Percentiles rank a stretch among this genome's conserved stretches.
phyloP scores from a whole-genome alignment of 225 moss, liverwort and hornwort species.

The Anthoceros angustus region DNA sequence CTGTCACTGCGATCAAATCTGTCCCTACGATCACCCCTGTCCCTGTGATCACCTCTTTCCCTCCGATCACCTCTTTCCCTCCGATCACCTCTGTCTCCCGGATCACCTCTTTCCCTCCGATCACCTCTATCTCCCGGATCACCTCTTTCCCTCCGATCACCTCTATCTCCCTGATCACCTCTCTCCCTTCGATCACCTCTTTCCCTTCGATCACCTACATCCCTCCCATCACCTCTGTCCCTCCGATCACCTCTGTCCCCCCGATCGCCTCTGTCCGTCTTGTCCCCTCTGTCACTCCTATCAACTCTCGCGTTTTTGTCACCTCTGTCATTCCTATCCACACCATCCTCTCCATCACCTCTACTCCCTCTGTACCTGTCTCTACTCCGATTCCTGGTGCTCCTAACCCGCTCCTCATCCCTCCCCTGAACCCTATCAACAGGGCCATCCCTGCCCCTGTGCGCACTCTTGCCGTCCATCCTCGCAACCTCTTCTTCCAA shows the following conservation, averaged over 20 bases:
- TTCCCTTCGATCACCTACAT: conserved; percentile 15
- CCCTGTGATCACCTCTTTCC: conserved; percentile 10
- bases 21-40: conserved; percentile 6
- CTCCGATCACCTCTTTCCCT: conserved; percentile 12
- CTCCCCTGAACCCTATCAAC: neutral
- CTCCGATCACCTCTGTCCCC: conserved; percentile 13
- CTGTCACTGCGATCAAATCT: conserved; percentile 20
- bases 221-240: neutral
- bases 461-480: neutral
- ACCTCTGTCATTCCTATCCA: no score
- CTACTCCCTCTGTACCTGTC: conserved; percentile 21
- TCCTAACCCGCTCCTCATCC: conserved; percentile 13
- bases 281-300: no score
- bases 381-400: conserved; percentile 9
- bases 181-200: conserved; percentile 10
- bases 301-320: no score
- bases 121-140: conserved; percentile 8
- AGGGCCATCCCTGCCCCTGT: conserved; percentile 1
- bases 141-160: conserved; percentile 13
- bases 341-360: conserved; percentile 10
- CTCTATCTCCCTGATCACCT: neutral
- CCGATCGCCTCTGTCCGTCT: no score
- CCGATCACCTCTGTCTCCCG: conserved; percentile 10
- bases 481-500: neutral
- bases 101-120: no score